These are phyloP conservation scores for Herpotrichia juniperi DNA, from an alignment of 2,329 filamentous ascomycete genomes.

Conservation along the genomic window DNA sequence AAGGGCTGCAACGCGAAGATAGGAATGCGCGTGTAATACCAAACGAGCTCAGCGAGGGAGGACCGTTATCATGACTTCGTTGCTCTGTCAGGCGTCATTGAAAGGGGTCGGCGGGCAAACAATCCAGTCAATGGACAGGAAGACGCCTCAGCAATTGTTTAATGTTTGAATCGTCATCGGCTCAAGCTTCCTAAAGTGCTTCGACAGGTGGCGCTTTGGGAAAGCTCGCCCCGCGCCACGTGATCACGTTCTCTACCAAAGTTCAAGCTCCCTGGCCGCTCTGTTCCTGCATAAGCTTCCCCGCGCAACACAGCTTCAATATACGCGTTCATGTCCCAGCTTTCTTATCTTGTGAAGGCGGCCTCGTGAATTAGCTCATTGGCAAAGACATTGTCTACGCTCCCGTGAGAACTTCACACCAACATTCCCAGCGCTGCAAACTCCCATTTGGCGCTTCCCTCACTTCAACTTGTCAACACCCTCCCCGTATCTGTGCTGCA, in stretches of 20 bases:
- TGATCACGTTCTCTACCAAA: background rate
- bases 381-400: conserved; percentile 1
- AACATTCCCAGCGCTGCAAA: background rate
- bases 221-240: background rate
- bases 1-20: background rate
- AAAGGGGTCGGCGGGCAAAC: background rate
- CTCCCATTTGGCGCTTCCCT: background rate
- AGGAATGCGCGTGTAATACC: conserved; percentile 3
- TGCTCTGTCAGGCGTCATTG: background rate
- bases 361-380: background rate
- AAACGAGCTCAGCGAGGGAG: conserved; percentile 21
- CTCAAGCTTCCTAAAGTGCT: conserved; percentile 2
- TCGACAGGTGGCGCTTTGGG: conserved; percentile 6
- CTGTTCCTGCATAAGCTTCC: background rate
- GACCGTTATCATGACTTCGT: conserved; percentile 16
- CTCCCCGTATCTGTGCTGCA: background rate
- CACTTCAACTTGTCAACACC: no score
- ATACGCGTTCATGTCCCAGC: background rate
- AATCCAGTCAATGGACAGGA: background rate
- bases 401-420: background rate
- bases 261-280: background rate
- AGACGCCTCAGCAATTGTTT: background rate
- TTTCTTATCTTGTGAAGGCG: background rate
- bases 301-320: background rate
- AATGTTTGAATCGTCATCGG: background rate